phyloP scores from a whole-genome alignment of 768 basidiomycete genomes.

The Pholiota microspora region DNA sequence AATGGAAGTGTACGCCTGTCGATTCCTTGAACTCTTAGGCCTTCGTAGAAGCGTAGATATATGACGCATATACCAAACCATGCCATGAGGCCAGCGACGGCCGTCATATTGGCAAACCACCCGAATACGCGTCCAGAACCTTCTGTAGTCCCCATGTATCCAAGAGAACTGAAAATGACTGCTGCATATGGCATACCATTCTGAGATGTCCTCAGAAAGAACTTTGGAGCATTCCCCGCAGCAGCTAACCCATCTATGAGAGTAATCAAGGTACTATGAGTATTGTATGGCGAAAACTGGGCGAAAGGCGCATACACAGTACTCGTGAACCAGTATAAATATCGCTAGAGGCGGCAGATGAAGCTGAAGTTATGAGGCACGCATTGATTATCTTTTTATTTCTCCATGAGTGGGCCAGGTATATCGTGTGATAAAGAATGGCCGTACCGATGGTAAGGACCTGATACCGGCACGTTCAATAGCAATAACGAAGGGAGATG shows the following conservation, averaged over 20 bases:
- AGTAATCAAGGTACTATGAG: background rate
- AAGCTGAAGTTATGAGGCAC: slow-evolving; percentile 85
- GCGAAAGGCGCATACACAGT: slow-evolving; percentile 53
- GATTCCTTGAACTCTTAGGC: slow-evolving; percentile 77
- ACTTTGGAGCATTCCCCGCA: slow-evolving; percentile 76
- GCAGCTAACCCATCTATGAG: slow-evolving; percentile 72
- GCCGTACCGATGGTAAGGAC: slow-evolving; percentile 69
- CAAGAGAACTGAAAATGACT: slow-evolving; percentile 69
- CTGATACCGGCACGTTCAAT: slow-evolving; percentile 83
- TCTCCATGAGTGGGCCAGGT: background rate
- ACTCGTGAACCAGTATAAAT: slow-evolving; percentile 87
- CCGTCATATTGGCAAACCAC: slow-evolving; percentile 80
- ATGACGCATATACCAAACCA: slow-evolving; percentile 80
- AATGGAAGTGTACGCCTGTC: slow-evolving; percentile 74
- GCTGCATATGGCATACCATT: slow-evolving; percentile 77
- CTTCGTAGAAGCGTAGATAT: slow-evolving; percentile 83
- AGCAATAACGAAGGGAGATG: slow-evolving; percentile 91
- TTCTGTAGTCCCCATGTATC: slow-evolving; percentile 74
- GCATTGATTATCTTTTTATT: slow-evolving; percentile 69
- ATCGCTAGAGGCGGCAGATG: slow-evolving; percentile 90
- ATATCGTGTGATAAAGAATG: background rate
- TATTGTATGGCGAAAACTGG: background rate
- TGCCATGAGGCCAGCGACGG: slow-evolving; percentile 65
- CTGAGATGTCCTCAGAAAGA: slow-evolving; percentile 69
- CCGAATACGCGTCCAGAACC: slow-evolving; percentile 73